Conservation (phyloP, 2,329 filamentous ascomycete species). For the Hortaea sp. region DNA sequence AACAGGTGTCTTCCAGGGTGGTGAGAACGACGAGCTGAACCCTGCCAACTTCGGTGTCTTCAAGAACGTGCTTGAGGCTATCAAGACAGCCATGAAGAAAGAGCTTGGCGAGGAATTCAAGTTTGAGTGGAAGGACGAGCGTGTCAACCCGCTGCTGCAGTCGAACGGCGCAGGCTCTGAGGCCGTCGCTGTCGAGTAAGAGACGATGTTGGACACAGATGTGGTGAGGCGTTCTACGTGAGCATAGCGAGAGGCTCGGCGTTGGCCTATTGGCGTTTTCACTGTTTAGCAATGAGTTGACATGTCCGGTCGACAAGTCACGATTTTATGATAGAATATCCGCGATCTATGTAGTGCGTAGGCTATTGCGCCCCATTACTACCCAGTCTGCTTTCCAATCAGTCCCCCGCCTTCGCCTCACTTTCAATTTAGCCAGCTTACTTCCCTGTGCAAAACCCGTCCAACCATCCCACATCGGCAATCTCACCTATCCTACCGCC, state of each 20-base stretch:
- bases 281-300: neutral
- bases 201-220: neutral
- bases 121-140: slow-evolving; percentile 58
- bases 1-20: slow-evolving; percentile 69
- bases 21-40: slow-evolving; percentile 65
- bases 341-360: neutral
- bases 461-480: no score
- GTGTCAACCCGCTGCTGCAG: slow-evolving; percentile 55
- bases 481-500: no score
- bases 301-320: neutral
- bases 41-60: slow-evolving; percentile 71
- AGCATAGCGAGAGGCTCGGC: neutral
- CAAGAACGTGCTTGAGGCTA: slow-evolving; percentile 60
- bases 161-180: slow-evolving; percentile 11
- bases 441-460: no score
- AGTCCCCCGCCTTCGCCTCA: neutral
- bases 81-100: slow-evolving; percentile 57
- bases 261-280: neutral
- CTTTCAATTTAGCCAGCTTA: neutral
- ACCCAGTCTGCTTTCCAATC: neutral
- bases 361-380: neutral
- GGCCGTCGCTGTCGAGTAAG: slow-evolving; percentile 14
- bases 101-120: slow-evolving; percentile 65
- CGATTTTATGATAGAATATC: neutral
- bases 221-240: neutral